phyloP scores from a whole-genome alignment of 768 basidiomycete genomes.

The Coprinopsis sp. region DNA sequence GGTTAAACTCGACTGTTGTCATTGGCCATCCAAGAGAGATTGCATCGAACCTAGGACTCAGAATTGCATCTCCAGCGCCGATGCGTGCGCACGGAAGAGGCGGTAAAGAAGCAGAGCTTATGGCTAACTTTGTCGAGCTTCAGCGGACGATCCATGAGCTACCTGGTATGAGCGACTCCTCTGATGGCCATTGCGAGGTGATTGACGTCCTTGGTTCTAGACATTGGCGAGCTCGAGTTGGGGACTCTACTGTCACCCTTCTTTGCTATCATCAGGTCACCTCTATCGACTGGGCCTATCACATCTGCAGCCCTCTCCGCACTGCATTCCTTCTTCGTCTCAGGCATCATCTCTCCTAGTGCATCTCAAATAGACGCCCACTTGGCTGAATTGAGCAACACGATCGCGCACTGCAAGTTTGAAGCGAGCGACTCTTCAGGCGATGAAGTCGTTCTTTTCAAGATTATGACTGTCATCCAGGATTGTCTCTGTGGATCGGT shows the following conservation, averaged over 20 bases:
- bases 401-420: conserved; percentile 95
- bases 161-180: conserved; percentile 43
- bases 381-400: conserved; percentile 78
- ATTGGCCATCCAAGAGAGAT: conserved; percentile 59
- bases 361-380: conserved; percentile 58
- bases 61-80: conserved; percentile 50
- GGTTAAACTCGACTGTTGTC: conserved; percentile 74
- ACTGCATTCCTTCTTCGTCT: conserved; percentile 83
- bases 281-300: conserved; percentile 93
- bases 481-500: conserved; percentile 71
- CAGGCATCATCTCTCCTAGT: conserved; percentile 59
- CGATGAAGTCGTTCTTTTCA: conserved; percentile 92
- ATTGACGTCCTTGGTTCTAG: conserved; percentile 30
- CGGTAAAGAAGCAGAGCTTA: conserved; percentile 76
- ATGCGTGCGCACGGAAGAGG: conserved; percentile 43
- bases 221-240: conserved; percentile 54
- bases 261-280: conserved; percentile 88
- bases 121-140: conserved; percentile 85
- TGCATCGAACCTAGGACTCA: conserved; percentile 70
- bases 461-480: conserved; percentile 86
- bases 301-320: conserved; percentile 90
- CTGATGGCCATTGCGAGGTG: neutral
- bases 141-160: conserved; percentile 68
- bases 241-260: conserved; percentile 76
- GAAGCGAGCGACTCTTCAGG: conserved; percentile 97